phyloP scores from a whole-genome alignment of 345 rosid genomes.

The Lumnitzera littorea region DNA sequence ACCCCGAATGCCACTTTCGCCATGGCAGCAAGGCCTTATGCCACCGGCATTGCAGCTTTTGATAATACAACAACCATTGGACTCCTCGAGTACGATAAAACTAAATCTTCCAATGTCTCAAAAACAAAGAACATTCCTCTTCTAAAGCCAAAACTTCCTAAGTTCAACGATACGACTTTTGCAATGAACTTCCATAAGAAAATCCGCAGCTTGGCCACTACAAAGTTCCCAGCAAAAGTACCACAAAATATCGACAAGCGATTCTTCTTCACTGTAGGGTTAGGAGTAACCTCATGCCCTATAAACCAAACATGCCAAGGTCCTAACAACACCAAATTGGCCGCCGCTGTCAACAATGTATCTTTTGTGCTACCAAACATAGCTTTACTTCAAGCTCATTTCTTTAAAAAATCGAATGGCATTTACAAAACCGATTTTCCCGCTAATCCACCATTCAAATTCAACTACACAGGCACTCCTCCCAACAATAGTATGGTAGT shows the following conservation, averaged over 20 bases:
- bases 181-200: slow-evolving; percentile 25
- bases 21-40: slow-evolving; percentile 39
- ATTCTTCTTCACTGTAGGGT: slow-evolving; percentile 49
- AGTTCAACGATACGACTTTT: slow-evolving; percentile 34
- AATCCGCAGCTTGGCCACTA: slow-evolving; percentile 32
- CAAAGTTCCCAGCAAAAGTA: slow-evolving; percentile 39
- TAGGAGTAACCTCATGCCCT: slow-evolving; percentile 34
- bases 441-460: slow-evolving; percentile 32
- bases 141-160: slow-evolving; percentile 30
- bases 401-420: slow-evolving; percentile 34
- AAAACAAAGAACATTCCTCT: slow-evolving; percentile 22
- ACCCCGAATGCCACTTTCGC: slow-evolving; percentile 22
- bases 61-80: slow-evolving; percentile 43
- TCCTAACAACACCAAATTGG: slow-evolving; percentile 34
- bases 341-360: slow-evolving; percentile 40
- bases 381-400: slow-evolving; percentile 43
- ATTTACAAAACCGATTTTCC: slow-evolving; percentile 43
- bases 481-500: slow-evolving; percentile 26
- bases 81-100: slow-evolving; percentile 27
- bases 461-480: slow-evolving; percentile 49
- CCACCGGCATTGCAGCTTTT: slow-evolving; percentile 32
- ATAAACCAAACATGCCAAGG: slow-evolving; percentile 37
- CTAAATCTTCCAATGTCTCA: slow-evolving; percentile 12
- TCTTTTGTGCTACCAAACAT: slow-evolving; percentile 34
- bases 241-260: slow-evolving; percentile 29